Evolutionary conservation across 306 rosid species (phyloP), one percentile per base, ranked within the genome.

Genomic region (Elaeagnus macrophylla): DNA sequence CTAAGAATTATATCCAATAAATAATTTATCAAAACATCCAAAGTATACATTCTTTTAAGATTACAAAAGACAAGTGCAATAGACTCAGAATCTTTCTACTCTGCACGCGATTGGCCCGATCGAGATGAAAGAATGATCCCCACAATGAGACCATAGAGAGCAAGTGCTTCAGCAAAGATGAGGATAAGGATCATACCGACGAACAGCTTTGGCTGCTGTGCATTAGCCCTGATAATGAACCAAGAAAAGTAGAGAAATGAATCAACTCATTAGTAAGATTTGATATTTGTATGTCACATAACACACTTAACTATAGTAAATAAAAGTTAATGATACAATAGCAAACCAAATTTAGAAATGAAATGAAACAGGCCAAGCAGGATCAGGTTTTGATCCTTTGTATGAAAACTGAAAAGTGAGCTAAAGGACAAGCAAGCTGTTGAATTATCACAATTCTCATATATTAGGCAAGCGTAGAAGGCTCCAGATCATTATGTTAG

Each of bases 111-210:
- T 54, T 85, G 94, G 57, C 89, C 94, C 0, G 86, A 85, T 10
- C 89, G 80, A 52, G 94, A 85, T 7, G 94, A 85, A 60, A 85
- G 94, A 60, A 85, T 85, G 73, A 85, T 85, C 40, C 94, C 95
- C 18, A 85, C 95, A 59, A 82, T 85, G 61, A 85, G 89, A 47
- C 95, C 89, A 20, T 82, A 85, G 13, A 85, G 80, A 20, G 95
- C 95, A 54, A 85, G 89, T 39, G 94, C 94, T 68, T 82, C 84
- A 0, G 94, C 87, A 41, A 83, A 83, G 70, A 83, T 83, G 62
- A 83, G 74, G 55, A 83, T 84, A 35, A 84, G 85, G 73, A 82
- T 85, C 87, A 86, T 82, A 18, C 95, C 95, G 35, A 86, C 90
- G 40, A 86, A 86, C 61, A 82, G 81, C 81, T 85, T 85, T 20